phyloP scores from a whole-genome alignment of 495 filamentous ascomycete genomes.

The Barbatosphaeria neglecta region DNA sequence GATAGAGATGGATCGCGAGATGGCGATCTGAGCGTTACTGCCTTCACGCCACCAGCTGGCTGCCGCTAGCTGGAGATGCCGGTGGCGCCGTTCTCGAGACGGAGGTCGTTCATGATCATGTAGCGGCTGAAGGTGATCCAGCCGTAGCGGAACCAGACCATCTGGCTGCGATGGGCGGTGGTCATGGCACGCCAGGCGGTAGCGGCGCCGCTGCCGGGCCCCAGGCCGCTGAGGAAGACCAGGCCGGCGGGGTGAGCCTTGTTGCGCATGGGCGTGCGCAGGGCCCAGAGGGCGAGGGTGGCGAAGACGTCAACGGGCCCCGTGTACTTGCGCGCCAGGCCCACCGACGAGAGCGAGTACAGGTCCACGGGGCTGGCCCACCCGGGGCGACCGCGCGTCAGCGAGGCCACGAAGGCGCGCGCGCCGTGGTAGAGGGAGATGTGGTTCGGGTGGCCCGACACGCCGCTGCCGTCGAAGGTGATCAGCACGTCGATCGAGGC shows the following conservation, averaged over 20 bases:
- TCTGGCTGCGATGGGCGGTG: conserved; percentile 81
- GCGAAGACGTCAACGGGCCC: conserved; percentile 60
- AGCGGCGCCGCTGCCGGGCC: conserved; percentile 40
- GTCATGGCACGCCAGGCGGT: conserved; percentile 77
- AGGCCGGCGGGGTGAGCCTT: conserved; percentile 38
- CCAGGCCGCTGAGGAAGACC: conserved; percentile 56
- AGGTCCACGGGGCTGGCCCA: conserved; percentile 65
- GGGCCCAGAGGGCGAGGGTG: conserved; percentile 42
- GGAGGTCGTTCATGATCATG: conserved; percentile 90
- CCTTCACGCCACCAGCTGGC: conserved; percentile 2
- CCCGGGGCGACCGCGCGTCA: conserved; percentile 51
- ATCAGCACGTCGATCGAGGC: conserved; percentile 70
- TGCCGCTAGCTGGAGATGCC: no score
- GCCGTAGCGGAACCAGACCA: conserved; percentile 96
- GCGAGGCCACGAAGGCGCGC: conserved; percentile 48
- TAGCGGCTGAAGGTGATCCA: conserved; percentile 88
- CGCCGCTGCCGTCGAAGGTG: conserved; percentile 72
- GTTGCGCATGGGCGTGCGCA: conserved; percentile 23
- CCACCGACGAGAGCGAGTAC: conserved; percentile 68
- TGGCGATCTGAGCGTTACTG: no score
- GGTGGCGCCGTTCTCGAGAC: conserved; percentile 44
- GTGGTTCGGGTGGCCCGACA: conserved; percentile 87
- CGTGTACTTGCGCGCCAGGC: conserved; percentile 66
- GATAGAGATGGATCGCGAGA: no score
- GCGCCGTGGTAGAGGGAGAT: conserved; percentile 77